Base-by-base conservation (phyloP, 768 basidiomycete genomes). In the Glaciozyma martinii region DNA sequence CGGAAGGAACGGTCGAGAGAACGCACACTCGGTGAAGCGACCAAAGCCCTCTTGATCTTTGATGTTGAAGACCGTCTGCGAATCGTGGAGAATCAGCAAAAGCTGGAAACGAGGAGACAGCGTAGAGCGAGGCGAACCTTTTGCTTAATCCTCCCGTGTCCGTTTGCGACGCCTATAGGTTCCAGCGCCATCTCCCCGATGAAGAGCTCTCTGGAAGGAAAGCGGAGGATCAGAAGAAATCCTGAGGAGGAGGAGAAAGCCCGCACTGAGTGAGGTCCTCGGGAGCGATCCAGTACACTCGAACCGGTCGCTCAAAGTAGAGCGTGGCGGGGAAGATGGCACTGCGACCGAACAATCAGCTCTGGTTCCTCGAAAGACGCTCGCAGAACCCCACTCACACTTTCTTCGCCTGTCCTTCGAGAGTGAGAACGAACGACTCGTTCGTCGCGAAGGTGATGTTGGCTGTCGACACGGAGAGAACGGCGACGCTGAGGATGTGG, bases 261-360 rank as follows among this genome's bases (percentile, higher is more conserved):
- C 3, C 37, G 37, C 15, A 40, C 37, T 40, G 37, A 8, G 37
- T 40, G 12, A 80, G 56, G 78, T 44, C 79, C 46, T 58, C 61
- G 42, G 68, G 76, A 49, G 79, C 77, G 40, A 84, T 76, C 86
- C 86, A 87, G 37, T 79, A 79, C 30, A 87, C 70, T 13, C 80
- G 75, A 42, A 87, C 78, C 1, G 82, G 80, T 42, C 84, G 77
- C 15, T 79, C 79, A 72, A 88, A 88, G 54, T 78, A 70, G 66
- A 88, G 87, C 60, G 78, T 80, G 10, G 86, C 86, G 18, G 81
- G 75, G 72, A 88, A 80, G 44, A 83, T 80, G 54, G 86, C 85
- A 85, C 46, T 47, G 46, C 5, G 19, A n/a, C 21, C 2, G 21
- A 3, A 6, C 21, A 3, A 19, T 47, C 46, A 47, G 46, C 16